Conservation (phyloP, 768 basidiomycete species). For the Trichaptum fuscoviolaceum region DNA sequence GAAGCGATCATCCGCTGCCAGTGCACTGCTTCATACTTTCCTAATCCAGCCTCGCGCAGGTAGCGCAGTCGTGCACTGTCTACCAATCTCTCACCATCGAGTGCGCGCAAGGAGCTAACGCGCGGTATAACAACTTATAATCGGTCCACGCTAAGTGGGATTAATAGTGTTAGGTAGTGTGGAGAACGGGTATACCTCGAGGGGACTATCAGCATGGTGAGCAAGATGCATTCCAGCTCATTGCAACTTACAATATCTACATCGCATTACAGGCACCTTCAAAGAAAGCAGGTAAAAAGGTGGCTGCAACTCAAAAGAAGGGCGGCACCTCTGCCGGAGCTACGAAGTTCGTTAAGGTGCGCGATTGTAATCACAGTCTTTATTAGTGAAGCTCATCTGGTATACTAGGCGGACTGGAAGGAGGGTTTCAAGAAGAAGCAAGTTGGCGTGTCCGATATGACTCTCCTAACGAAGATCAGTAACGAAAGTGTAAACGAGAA, state of each 20-base stretch:
- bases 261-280: constrained; percentile 59
- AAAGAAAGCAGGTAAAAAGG: constrained; percentile 89
- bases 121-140: neutral
- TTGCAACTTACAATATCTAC: neutral
- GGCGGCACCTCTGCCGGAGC: constrained; percentile 31
- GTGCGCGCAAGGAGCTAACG: neutral
- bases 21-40: neutral
- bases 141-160: neutral
- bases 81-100: neutral
- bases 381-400: constrained; percentile 12
- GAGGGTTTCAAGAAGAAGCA: constrained; percentile 99
- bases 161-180: neutral
- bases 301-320: constrained; percentile 58
- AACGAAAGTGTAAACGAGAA: constrained; percentile 98
- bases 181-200: neutral
- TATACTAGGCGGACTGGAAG: constrained; percentile 91
- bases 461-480: constrained; percentile 90
- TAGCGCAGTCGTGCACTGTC: neutral
- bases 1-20: neutral
- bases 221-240: neutral
- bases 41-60: neutral
- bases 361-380: constrained; percentile 8
- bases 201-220: neutral
- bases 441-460: constrained; percentile 98
- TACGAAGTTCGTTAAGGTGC: constrained; percentile 74